phyloP scores from a whole-genome alignment of 2,329 filamentous ascomycete species.

The Trichoderma sp. region DNA sequence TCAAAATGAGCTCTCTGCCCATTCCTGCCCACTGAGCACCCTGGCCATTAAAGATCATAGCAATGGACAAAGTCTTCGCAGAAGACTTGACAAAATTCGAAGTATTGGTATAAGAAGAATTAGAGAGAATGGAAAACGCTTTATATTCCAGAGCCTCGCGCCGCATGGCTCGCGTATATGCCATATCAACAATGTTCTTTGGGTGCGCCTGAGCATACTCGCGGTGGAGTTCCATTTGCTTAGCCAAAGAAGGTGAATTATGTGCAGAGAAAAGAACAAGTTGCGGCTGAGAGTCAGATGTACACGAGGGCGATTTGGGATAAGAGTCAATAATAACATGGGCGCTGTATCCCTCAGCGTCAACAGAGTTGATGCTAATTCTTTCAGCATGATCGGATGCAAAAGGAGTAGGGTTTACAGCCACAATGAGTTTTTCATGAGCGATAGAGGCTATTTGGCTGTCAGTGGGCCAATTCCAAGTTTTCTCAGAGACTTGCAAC shows the following conservation, averaged over 20 bases:
- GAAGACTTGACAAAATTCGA: not conserved
- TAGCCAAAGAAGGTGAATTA: slow-evolving; percentile 3
- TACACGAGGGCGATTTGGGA: not conserved
- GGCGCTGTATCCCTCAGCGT: slow-evolving; percentile 42
- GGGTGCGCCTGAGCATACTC: slow-evolving; percentile 37
- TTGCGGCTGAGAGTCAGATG: not conserved
- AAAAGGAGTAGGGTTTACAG: slow-evolving; percentile 38
- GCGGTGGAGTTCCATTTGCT: slow-evolving; percentile 15
- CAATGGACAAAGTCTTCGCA: slow-evolving; percentile 3
- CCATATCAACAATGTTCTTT: slow-evolving; percentile 18
- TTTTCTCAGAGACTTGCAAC: not conserved
- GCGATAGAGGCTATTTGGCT: slow-evolving; percentile 32
- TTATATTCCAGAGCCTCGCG: slow-evolving; percentile 7
- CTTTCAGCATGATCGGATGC: slow-evolving; percentile 36
- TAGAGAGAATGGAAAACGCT: slow-evolving; percentile 26
- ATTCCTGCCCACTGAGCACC: slow-evolving; percentile 49
- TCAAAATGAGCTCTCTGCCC: slow-evolving; percentile 38
- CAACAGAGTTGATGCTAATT: slow-evolving; percentile 39
- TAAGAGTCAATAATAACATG: slow-evolving; percentile 34
- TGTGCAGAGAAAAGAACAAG: slow-evolving; percentile 24
- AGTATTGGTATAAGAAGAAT: slow-evolving; percentile 6
- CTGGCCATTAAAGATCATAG: slow-evolving; percentile 47
- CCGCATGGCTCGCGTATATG: slow-evolving; percentile 13
- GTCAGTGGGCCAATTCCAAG: not conserved
- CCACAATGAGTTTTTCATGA: slow-evolving; percentile 34